Percentiles rank a stretch among this genome's conserved stretches.
phyloP scores from a whole-genome alignment of 495 filamentous ascomycete genomes.

The Saxophila tyrrhenica region DNA sequence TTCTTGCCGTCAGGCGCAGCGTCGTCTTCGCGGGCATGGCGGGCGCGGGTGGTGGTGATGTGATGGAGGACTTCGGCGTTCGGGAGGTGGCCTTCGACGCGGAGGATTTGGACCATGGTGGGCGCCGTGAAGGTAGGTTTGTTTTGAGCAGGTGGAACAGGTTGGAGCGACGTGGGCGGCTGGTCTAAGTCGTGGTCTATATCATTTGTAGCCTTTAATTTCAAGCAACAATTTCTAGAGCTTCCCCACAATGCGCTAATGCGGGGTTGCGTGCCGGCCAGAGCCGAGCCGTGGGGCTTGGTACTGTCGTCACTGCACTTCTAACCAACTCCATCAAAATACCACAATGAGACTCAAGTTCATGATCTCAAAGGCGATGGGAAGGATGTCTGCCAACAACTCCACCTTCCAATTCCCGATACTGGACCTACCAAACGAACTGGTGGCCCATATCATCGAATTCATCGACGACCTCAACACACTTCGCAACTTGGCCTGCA shows the following conservation, averaged over 20 bases:
- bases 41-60: constrained; percentile 4
- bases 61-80: constrained; percentile 16
- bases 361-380: neutral
- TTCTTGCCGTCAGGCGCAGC: neutral
- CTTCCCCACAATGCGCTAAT: no score
- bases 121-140: neutral
- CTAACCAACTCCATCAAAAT: no score
- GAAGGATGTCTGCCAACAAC: neutral
- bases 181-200: no score
- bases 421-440: neutral
- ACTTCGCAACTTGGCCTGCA: neutral
- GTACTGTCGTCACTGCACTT: no score
- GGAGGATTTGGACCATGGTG: neutral
- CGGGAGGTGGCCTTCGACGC: neutral
- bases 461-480: neutral
- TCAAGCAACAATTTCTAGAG: no score
- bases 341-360: neutral
- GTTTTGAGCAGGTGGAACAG: neutral
- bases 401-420: neutral
- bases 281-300: no score
- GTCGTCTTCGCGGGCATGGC: constrained; percentile 11
- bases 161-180: no score
- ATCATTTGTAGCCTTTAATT: no score
- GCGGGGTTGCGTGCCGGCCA: no score
- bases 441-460: neutral